Evolutionary conservation across 805 yeast species (phyloP), one percentile per base, ranked within the genome.

Genomic region (Metschnikowia proteae): DNA sequence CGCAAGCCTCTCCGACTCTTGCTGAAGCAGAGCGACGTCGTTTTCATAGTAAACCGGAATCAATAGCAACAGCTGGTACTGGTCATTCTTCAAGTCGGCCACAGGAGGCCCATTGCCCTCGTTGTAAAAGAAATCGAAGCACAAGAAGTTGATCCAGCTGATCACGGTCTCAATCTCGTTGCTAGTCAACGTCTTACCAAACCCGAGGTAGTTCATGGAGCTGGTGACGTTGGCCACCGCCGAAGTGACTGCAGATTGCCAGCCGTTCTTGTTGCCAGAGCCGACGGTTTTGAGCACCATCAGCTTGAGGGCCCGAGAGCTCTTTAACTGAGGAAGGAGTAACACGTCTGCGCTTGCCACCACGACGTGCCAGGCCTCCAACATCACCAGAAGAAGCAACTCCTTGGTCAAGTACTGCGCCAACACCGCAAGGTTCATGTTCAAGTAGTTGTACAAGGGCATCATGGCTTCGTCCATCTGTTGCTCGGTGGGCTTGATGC

Each of bases 41-140:
- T 76, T 69, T 49, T 83, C 87, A 58, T 87, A 86, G 58, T 80
- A 81, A 0, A 77, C 81, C 2, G 89, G 87, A 6, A 87, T 71
- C 27, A 84, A 64, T 51, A 84, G 65, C 25, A 88, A 63, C 36
- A 81, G 76, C 62, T 86, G 88, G 60, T 85, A 88, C 32, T 78
- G 76, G 29, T 75, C 78, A 49, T 80, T 79, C 52, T 82, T 83
- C 57, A 88, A 67, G 6, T 78, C 79, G 51, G 78, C 81, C 29
- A 87, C 56, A 1, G 88, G 78, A 0, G 94, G 94, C 0, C 96
- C 96, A 31, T 83, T 84, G 0, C 96, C 96, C 39, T 79, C 83
- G 58, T 86, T 83, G 62, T 88, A 81, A 67, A 89, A 88, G 61
- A 88, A 88, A 50, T 83, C 91, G 42, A 78, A 63, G 46, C 88